These are phyloP conservation scores for Acanthamoeba divionensis DNA, from an alignment of 208 protist species.

Conservation along the genomic window DNA sequence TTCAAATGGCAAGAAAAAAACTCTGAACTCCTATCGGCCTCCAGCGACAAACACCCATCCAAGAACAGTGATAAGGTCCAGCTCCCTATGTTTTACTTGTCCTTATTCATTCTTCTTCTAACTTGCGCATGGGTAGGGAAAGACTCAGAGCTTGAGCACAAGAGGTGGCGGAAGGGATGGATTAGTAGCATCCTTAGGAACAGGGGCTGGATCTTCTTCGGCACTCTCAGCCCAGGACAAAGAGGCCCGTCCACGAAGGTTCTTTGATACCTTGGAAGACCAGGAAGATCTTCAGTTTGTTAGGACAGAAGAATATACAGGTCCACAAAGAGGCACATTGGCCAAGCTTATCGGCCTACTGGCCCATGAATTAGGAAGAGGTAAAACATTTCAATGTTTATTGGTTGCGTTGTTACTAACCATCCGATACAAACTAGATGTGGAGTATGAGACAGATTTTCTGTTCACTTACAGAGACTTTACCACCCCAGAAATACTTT, in stretches of 20 bases:
- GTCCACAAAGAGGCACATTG: neutral
- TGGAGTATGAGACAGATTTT: conserved; percentile 29
- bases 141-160: too few species aligned
- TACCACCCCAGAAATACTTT: neutral
- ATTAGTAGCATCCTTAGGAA: too few species aligned
- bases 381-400: neutral
- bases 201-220: too few species aligned
- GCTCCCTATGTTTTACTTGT: neutral
- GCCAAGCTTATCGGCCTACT: neutral
- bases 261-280: neutral
- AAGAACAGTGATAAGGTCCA: neutral
- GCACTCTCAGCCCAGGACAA: too few species aligned
- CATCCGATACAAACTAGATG: neutral
- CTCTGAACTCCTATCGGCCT: neutral
- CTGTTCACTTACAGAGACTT: conserved; percentile 6
- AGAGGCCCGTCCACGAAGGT: neutral
- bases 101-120: neutral
- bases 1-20: conserved; percentile 30
- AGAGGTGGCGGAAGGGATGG: too few species aligned
- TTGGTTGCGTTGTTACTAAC: neutral
- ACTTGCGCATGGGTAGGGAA: neutral
- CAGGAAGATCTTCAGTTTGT: conserved; percentile 7
- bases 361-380: neutral
- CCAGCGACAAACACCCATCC: neutral
- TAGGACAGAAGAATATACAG: neutral